These are phyloP conservation scores for Cucumis melo DNA, from an alignment of 306 rosid genomes.

Conservation along the genomic window DNA sequence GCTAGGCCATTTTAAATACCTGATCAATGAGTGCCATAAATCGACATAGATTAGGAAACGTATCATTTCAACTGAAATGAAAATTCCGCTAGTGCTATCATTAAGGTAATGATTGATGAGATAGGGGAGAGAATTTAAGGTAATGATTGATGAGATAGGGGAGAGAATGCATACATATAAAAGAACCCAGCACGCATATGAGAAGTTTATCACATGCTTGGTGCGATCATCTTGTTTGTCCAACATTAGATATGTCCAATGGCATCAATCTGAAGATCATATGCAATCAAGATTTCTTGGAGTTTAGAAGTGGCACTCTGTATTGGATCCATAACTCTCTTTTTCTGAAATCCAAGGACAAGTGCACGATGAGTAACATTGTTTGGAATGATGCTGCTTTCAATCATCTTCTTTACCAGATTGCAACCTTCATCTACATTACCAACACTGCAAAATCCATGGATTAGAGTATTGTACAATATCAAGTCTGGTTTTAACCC, in stretches of 20 bases:
- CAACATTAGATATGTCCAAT: not conserved
- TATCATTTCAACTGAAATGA: not conserved
- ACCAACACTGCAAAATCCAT: conserved; percentile 29
- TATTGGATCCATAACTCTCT: conserved; percentile 8
- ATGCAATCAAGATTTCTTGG: conserved; percentile 17
- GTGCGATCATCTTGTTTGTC: not conserved
- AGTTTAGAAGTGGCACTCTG: conserved; percentile 15
- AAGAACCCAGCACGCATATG: not conserved
- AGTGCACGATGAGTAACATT: conserved; percentile 15
- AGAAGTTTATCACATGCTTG: not conserved
- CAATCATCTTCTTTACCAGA: conserved; percentile 20
- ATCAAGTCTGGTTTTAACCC: conserved; percentile 21
- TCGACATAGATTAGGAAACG: not conserved
- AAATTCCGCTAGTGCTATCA: not conserved
- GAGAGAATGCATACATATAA: not conserved
- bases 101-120: not conserved
- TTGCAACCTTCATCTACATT: conserved; percentile 21
- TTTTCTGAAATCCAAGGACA: conserved; percentile 18
- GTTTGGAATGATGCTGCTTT: conserved; percentile 19
- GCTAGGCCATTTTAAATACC: not conserved
- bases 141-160: not conserved
- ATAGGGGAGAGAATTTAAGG: not conserved
- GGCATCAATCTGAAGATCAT: not conserved
- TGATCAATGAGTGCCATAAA: not conserved
- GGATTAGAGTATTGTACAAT: conserved; percentile 22